Evolutionary conservation across 2,329 filamentous ascomycete genomes (phyloP).

Genomic region (Macrophomina pseudophaseolina): DNA sequence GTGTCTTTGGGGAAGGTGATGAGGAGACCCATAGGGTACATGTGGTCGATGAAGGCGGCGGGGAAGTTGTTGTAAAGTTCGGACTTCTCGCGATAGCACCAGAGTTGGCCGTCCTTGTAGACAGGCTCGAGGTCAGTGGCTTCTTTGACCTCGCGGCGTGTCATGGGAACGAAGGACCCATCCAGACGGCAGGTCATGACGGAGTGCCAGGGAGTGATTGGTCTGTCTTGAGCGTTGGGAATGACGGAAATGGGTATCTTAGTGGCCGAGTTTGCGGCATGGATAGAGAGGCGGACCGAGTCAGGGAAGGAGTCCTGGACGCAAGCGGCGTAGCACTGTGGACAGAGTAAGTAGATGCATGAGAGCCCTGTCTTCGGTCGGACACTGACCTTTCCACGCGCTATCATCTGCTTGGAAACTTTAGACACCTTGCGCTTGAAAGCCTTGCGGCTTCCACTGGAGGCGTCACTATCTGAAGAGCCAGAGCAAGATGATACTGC

Average conservation of each 20-base stretch:
- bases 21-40: slow-evolving; percentile 35
- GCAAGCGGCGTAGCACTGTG: slow-evolving; percentile 30
- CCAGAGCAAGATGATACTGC: not conserved
- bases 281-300: slow-evolving; percentile 39
- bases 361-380: slow-evolving; percentile 4
- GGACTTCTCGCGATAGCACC: slow-evolving; percentile 35
- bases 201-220: slow-evolving; percentile 26
- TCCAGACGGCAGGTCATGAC: slow-evolving; percentile 25
- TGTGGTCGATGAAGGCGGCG: slow-evolving; percentile 31
- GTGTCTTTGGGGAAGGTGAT: slow-evolving; percentile 31
- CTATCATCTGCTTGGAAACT: slow-evolving; percentile 37
- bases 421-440: slow-evolving; percentile 35
- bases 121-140: slow-evolving; percentile 31
- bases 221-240: slow-evolving; percentile 26
- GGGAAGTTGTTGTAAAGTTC: slow-evolving; percentile 31
- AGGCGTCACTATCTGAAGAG: slow-evolving; percentile 25
- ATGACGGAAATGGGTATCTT: slow-evolving; percentile 40
- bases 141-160: slow-evolving; percentile 9
- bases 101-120: slow-evolving; percentile 32
- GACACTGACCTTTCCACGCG: slow-evolving; percentile 32
- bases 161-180: slow-evolving; percentile 19
- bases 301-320: slow-evolving; percentile 27
- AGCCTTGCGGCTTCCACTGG: slow-evolving; percentile 23
- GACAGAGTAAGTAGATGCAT: not conserved
- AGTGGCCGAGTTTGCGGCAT: slow-evolving; percentile 38